Percentiles rank a stretch among this genome's conserved stretches.
Evolutionary conservation across 1,139 yeast genomes (phyloP).

Genomic region (Taphrina wiesneri): DNA sequence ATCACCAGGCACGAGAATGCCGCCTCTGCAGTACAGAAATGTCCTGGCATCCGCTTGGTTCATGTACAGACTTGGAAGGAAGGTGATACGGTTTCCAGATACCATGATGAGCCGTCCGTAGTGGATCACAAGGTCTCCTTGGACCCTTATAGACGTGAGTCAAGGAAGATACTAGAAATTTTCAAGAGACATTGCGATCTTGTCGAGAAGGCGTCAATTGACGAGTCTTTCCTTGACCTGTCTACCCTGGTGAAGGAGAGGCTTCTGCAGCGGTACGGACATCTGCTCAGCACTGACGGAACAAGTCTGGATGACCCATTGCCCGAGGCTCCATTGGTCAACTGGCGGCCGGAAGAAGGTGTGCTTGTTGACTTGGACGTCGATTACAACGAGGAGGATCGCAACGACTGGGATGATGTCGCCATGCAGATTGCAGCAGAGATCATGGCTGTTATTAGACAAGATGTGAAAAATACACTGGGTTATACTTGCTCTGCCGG

Average conservation of each 20-base stretch:
- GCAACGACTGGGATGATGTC: conserved; percentile 82
- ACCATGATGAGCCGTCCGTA: conserved; percentile 53
- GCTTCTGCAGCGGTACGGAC: conserved; percentile 48
- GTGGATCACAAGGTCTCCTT: conserved; percentile 73
- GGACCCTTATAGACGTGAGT: conserved; percentile 87
- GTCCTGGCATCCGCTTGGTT: conserved; percentile 72
- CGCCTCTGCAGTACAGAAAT: conserved; percentile 66
- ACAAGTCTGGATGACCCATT: conserved; percentile 18
- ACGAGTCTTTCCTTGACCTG: conserved; percentile 83
- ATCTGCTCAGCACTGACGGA: conserved; percentile 39
- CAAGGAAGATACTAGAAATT: conserved; percentile 71
- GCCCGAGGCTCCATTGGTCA: conserved; percentile 39
- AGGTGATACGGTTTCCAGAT: conserved; percentile 83
- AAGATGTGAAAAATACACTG: conserved; percentile 55
- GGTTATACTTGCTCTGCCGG: conserved; percentile 93
- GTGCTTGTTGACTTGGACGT: conserved; percentile 39
- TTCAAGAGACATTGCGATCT: conserved; percentile 59
- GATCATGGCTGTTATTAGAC: conserved; percentile 57
- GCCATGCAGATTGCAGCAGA: conserved; percentile 66
- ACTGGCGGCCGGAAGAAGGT: conserved; percentile 42
- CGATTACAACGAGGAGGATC: conserved; percentile 40
- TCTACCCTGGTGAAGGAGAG: conserved; percentile 56
- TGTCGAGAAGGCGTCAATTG: conserved; percentile 93
- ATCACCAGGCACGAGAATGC: conserved; percentile 74
- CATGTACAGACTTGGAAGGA: conserved; percentile 93